A percentile compares a stretch with the other conserved stretches of the same genome.
Conservation (phyloP, 768 basidiomycete genomes). For the Lentinula sp. region DNA sequence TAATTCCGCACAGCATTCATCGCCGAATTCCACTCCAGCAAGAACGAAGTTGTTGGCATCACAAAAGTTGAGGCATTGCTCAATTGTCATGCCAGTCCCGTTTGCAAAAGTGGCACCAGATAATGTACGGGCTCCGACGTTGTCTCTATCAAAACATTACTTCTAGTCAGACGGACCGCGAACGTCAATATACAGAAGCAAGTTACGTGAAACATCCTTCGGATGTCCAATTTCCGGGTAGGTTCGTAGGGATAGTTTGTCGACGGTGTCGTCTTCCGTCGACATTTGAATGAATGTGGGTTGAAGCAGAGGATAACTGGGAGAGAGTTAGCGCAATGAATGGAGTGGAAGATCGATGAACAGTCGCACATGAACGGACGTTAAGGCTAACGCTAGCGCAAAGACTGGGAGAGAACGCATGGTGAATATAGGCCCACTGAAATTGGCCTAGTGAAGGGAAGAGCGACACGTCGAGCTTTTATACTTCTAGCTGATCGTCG, state of each 20-base stretch:
- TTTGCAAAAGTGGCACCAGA: slow-evolving; percentile 37
- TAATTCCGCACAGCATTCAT: slow-evolving; percentile 50
- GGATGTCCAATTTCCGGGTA: slow-evolving; percentile 52
- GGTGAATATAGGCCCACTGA: slow-evolving; percentile 6
- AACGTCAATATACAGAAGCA: not conserved
- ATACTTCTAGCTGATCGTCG: slow-evolving; percentile 7
- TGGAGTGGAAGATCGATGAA: slow-evolving; percentile 1
- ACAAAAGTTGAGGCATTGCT: slow-evolving; percentile 43
- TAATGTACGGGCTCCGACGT: slow-evolving; percentile 52
- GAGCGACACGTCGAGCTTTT: slow-evolving; percentile 11
- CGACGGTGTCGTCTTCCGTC: slow-evolving; percentile 23
- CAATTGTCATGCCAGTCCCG: slow-evolving; percentile 55
- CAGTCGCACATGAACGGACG: slow-evolving; percentile 32
- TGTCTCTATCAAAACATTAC: slow-evolving; percentile 38
- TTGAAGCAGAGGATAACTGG: slow-evolving; percentile 20
- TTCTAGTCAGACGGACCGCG: not conserved
- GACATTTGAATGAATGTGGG: slow-evolving; percentile 19
- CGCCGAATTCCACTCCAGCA: slow-evolving; percentile 63
- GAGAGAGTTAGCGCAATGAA: not conserved
- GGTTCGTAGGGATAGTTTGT: slow-evolving; percentile 31
- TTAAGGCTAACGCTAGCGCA: slow-evolving; percentile 26
- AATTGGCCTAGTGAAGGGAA: slow-evolving; percentile 9
- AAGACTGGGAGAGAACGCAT: slow-evolving; percentile 28
- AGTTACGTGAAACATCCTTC: slow-evolving; percentile 58
- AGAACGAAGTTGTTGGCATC: slow-evolving; percentile 44